A percentile compares a stretch with the other conserved stretches of the same genome.
These are phyloP conservation scores for Exserohilum rostratum DNA, from an alignment of 2,329 filamentous ascomycete genomes.

Conservation along the genomic window DNA sequence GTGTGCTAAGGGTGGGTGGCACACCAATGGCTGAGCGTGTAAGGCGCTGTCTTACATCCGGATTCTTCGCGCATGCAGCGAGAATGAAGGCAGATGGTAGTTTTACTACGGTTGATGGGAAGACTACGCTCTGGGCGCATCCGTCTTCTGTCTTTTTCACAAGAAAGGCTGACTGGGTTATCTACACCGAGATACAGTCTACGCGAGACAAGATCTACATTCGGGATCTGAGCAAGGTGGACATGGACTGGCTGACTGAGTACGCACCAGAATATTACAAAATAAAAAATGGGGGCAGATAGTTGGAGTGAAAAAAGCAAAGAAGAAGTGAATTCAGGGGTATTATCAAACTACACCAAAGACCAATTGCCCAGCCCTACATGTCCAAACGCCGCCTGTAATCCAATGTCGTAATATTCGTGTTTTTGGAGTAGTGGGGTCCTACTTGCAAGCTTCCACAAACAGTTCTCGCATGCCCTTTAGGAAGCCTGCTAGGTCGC, in stretches of 20 bases:
- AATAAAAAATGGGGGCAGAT: slow-evolving; percentile 29
- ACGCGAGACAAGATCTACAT: slow-evolving; percentile 88
- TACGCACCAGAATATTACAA: slow-evolving; percentile 74
- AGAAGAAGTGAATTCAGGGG: slow-evolving; percentile 5
- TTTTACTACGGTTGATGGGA: slow-evolving; percentile 83
- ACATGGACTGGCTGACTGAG: slow-evolving; percentile 89
- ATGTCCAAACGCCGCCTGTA: neutral
- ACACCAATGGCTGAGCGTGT: slow-evolving; percentile 72
- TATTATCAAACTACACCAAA: neutral
- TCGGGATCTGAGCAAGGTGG: slow-evolving; percentile 88
- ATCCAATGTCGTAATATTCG: slow-evolving; percentile 4
- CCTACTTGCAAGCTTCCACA: slow-evolving; percentile 59
- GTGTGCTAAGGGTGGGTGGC: slow-evolving; percentile 49
- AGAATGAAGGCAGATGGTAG: slow-evolving; percentile 92
- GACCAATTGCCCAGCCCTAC: neutral
- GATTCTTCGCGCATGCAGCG: slow-evolving; percentile 92
- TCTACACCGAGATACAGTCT: slow-evolving; percentile 93
- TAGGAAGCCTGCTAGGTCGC: slow-evolving; percentile 73
- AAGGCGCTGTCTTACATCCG: slow-evolving; percentile 80
- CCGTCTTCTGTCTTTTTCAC: slow-evolving; percentile 96
- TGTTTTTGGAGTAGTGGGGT: neutral
- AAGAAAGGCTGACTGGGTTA: slow-evolving; percentile 92
- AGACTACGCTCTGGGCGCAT: slow-evolving; percentile 80
- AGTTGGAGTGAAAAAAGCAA: neutral
- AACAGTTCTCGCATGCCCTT: slow-evolving; percentile 86